phyloP scores from a whole-genome alignment of 1,284 basidiomycete genomes.

The Fistulinella cinereoalba region DNA sequence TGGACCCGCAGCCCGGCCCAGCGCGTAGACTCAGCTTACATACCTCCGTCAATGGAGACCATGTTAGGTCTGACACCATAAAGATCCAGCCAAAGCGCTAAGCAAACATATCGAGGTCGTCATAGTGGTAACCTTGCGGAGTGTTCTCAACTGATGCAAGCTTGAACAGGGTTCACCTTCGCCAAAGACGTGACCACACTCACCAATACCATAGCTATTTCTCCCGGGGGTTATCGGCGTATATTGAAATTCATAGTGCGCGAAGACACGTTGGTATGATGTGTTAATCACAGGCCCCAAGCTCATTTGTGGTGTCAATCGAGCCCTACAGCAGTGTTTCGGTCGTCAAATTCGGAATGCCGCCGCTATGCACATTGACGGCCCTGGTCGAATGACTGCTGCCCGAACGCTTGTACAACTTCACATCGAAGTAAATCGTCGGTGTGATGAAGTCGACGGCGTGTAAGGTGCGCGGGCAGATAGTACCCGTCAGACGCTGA shows the following conservation, averaged over 20 bases:
- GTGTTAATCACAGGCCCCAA: slow-evolving; percentile 40
- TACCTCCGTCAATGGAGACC: slow-evolving; percentile 47
- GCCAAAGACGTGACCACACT: slow-evolving; percentile 8
- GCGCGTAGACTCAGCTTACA: no score
- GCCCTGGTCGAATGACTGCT: not conserved
- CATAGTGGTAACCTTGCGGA: slow-evolving; percentile 44
- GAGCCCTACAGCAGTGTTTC: slow-evolving; percentile 23
- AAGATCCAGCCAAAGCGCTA: slow-evolving; percentile 35
- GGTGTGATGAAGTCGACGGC: slow-evolving; percentile 48
- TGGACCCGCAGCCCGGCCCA: no score
- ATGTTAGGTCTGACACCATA: slow-evolving; percentile 37
- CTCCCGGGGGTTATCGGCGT: slow-evolving; percentile 36
- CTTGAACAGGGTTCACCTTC: slow-evolving; percentile 1
- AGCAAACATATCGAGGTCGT: slow-evolving; percentile 48
- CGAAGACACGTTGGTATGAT: slow-evolving; percentile 48
- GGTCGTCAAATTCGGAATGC: slow-evolving; percentile 36
- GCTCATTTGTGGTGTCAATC: slow-evolving; percentile 7
- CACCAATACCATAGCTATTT: slow-evolving; percentile 53
- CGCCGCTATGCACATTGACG: slow-evolving; percentile 33
- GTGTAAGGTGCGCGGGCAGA: slow-evolving; percentile 39
- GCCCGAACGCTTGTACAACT: slow-evolving; percentile 18
- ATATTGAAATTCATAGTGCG: slow-evolving; percentile 44
- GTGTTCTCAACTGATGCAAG: slow-evolving; percentile 44
- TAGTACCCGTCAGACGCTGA: slow-evolving; percentile 47
- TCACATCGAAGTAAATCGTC: slow-evolving; percentile 42